Evolutionary conservation across 1,284 basidiomycete genomes (phyloP).

Genomic region (Pulchroboletus neoregius): DNA sequence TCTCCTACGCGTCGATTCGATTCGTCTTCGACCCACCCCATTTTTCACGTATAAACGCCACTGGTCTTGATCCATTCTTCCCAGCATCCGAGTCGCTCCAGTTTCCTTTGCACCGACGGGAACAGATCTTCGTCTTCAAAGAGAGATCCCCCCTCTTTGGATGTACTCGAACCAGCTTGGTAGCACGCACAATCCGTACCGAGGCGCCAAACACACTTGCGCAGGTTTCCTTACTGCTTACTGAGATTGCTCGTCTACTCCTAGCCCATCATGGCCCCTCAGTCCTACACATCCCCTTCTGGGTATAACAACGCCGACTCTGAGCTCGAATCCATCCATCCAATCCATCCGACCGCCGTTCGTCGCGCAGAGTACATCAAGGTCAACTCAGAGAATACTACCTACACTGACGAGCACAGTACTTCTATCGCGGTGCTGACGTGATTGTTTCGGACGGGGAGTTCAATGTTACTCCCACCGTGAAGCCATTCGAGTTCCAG

Average conservation of each 20-base stretch:
- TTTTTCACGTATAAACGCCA: conserved; percentile 29
- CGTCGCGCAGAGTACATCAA: conserved; percentile 75
- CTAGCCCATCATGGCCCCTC: conserved; percentile 48
- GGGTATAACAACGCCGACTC: conserved; percentile 65
- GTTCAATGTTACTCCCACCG: conserved; percentile 74
- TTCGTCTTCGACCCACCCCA: conserved; percentile 14
- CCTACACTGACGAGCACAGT: conserved; percentile 77
- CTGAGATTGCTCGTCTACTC: conserved; percentile 38
- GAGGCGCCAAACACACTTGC: conserved; percentile 70
- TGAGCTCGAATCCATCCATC: conserved; percentile 58
- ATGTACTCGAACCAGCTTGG: conserved; percentile 87
- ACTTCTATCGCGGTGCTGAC: conserved; percentile 77
- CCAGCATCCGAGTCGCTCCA: background rate
- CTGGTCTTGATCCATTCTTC: background rate
- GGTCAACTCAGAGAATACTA: conserved; percentile 81
- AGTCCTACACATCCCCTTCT: conserved; percentile 47
- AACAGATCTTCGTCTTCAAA: conserved; percentile 11
- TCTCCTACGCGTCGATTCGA: conserved; percentile 5
- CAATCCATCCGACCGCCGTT: conserved; percentile 82
- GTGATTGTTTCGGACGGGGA: conserved; percentile 70
- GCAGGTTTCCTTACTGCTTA: conserved; percentile 55
- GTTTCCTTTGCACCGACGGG: background rate
- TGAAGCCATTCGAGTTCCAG: conserved; percentile 85
- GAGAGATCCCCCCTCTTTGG: conserved; percentile 56
- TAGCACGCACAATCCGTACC: conserved; percentile 73